Conservation (phyloP, 345 rosid genomes). For the Citropsis articulata region DNA sequence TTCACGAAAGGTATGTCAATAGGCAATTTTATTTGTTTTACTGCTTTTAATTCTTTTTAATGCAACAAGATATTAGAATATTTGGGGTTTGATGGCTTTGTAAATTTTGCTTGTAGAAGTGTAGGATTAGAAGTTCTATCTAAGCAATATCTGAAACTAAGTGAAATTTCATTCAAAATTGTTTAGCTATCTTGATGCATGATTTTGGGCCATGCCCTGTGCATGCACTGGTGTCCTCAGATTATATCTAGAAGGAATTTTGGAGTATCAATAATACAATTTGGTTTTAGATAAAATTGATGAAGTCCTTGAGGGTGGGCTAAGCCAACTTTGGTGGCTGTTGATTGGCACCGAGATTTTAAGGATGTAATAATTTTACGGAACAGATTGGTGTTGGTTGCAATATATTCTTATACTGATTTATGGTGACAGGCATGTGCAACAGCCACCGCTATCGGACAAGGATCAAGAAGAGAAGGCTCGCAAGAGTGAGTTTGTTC, state of each 20-base stretch:
- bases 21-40: background rate
- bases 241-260: background rate
- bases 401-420: conserved; percentile 10
- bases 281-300: background rate
- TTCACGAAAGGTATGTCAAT: conserved; percentile 35
- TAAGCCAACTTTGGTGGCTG: background rate
- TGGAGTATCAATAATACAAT: background rate
- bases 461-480: conserved; percentile 59
- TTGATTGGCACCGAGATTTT: background rate
- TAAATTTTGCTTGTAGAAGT: background rate
- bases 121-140: background rate
- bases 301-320: conserved; percentile 6
- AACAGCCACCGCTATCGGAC: conserved; percentile 25
- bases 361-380: background rate
- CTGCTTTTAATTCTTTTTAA: background rate
- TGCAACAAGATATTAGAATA: background rate
- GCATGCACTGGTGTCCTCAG: background rate
- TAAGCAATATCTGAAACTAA: background rate
- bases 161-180: background rate
- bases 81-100: background rate
- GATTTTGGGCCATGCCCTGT: background rate
- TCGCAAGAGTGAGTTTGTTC: conserved; percentile 45
- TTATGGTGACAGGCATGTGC: conserved; percentile 33
- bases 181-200: background rate
- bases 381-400: too few species aligned